Evolutionary conservation across 257 asterid genomes (phyloP).

Genomic region (Jacaranda mimosifolia): DNA sequence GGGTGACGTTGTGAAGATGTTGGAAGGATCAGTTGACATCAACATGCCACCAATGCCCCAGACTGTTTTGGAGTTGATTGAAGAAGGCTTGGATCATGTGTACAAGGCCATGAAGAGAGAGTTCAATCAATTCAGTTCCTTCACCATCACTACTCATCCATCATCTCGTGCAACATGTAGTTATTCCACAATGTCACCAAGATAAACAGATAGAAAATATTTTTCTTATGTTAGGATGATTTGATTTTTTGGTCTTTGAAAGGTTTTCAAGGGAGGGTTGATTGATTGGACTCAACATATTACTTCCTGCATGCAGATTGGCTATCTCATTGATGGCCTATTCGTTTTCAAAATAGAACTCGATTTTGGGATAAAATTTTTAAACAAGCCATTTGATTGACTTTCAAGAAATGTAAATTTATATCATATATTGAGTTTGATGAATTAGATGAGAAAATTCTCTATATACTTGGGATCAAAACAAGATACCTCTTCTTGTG

Average conservation of each 20-base stretch:
- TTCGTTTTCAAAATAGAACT: not conserved
- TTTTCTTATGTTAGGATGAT: conserved; percentile 10
- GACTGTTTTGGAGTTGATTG: conserved; percentile 76
- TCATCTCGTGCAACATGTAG: conserved; percentile 91
- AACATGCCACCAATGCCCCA: conserved; percentile 87
- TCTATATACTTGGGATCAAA: not conserved
- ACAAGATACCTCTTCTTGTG: conserved; percentile 8
- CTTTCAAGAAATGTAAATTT: not conserved
- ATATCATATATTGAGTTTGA: not conserved
- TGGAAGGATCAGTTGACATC: conserved; percentile 77
- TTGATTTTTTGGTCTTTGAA: not conserved
- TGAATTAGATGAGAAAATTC: not conserved
- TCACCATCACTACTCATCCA: conserved; percentile 64
- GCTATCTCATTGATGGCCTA: not conserved
- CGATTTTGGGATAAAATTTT: not conserved
- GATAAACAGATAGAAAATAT: conserved; percentile 43
- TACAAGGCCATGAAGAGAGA: conserved; percentile 92
- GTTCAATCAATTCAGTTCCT: conserved; percentile 71
- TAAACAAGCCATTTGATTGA: not conserved
- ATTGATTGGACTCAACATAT: not conserved
- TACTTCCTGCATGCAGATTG: conserved; percentile 5
- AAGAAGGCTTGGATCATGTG: conserved; percentile 89
- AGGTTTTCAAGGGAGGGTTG: no score
- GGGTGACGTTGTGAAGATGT: conserved; percentile 93
- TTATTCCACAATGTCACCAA: conserved; percentile 83